Evolutionary conservation across 306 rosid genomes (phyloP).

Genomic region (Rosa persica): DNA sequence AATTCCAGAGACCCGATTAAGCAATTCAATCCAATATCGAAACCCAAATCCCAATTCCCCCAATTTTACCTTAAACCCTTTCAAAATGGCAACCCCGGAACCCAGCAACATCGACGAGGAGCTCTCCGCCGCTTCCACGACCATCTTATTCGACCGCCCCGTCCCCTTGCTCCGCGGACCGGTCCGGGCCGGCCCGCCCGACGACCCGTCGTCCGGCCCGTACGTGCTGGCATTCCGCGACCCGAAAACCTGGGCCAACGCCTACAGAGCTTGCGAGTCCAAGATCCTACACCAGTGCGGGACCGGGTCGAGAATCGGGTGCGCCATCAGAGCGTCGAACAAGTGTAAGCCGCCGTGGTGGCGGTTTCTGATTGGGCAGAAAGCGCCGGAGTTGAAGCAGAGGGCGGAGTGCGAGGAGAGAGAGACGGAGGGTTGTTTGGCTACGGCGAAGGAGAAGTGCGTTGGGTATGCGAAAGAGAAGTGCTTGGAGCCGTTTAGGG

Average conservation of each 20-base stretch:
- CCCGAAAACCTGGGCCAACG: conserved; percentile 60
- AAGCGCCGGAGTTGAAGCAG: conserved; percentile 45
- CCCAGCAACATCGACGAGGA: conserved; percentile 43
- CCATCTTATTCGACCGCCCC: conserved; percentile 51
- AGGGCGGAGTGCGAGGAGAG: conserved; percentile 67
- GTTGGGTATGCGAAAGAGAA: conserved; percentile 54
- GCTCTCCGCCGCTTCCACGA: conserved; percentile 53
- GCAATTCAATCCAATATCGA: neutral
- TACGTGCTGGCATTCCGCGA: conserved; percentile 66
- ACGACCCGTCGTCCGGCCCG: conserved; percentile 44
- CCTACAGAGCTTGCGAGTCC: conserved; percentile 52
- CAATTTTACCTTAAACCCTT: neutral
- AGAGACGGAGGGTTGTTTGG: conserved; percentile 46
- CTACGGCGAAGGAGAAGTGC: conserved; percentile 48
- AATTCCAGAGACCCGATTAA: neutral
- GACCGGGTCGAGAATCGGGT: conserved; percentile 68
- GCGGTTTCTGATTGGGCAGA: conserved; percentile 46
- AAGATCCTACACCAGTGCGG: conserved; percentile 64
- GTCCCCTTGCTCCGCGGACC: conserved; percentile 71
- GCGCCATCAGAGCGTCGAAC: conserved; percentile 44
- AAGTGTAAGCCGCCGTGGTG: conserved; percentile 82
- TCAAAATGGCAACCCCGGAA: conserved; percentile 29
- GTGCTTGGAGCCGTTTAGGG: conserved; percentile 61
- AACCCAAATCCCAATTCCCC: neutral
- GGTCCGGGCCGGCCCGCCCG: conserved; percentile 36